Evolutionary conservation across 768 basidiomycete genomes (phyloP), one percentile per base, ranked within the genome.

Genomic region (Lentinula edodes): DNA sequence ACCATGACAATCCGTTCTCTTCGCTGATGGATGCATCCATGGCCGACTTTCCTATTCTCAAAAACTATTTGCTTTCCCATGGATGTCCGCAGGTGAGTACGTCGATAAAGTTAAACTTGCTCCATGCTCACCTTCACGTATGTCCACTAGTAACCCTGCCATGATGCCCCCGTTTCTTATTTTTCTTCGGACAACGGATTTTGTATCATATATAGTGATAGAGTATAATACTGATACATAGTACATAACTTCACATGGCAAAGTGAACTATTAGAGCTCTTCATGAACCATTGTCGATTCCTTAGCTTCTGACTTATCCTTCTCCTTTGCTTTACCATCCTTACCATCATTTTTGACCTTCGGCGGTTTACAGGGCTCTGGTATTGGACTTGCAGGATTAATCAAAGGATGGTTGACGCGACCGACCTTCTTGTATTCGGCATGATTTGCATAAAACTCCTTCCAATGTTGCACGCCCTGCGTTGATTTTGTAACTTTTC

Each of bases 381-480:
- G 91, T 66, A 89, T 79, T 18, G 90, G 87, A 65, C 80, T 87
- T 34, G 76, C 71, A 43, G 90, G 90, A 73, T 93, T 88, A 69
- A 91, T 91, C 34, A 90, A 85, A 45, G 76, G 81, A 69, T 93
- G 91, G 5, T 78, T 74, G 18, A 97, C 91, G 60, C 75, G 83
- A 18, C 95, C 95, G 46, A 93, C 84, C 67, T 88, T 88, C 57
- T 67, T 66, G 72, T 98, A 98, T 62, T 84, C 82, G 67, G 90
- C 86, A 72, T 93, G 90, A 9, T 90, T 83, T 0, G 78, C 73
- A 69, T 95, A 98, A 78, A 95, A 98, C 20, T 83, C 78, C 75
- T 94, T 95, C 95, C 95, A 98, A 65, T 95, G 87, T 52, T 83
- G 72, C 23, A 97, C 75, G 62, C 90, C 76, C 93, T 96, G n/a